Evolutionary conservation across 257 asterid genomes (phyloP).

Genomic region (Ajuga chamaepitys): DNA sequence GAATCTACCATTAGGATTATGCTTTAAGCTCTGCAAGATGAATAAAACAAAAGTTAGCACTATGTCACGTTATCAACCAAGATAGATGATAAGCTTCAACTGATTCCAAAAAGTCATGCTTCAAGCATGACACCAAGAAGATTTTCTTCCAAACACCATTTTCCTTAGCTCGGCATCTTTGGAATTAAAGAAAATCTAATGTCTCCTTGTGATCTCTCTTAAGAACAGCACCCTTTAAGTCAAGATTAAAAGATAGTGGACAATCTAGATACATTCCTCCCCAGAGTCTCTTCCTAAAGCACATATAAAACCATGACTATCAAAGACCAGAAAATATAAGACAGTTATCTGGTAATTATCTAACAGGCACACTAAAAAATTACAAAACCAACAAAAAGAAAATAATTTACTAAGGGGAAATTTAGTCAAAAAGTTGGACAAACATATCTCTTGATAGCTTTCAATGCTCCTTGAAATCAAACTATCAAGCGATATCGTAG

Average conservation of each 20-base stretch:
- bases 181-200: not conserved
- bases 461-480: not conserved
- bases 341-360: not conserved
- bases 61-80: not conserved
- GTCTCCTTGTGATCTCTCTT: not conserved
- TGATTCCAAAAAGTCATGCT: slow-evolving; percentile 5
- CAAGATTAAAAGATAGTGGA: not conserved
- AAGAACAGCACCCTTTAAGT: not conserved
- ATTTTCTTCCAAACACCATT: not conserved
- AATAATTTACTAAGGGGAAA: not conserved
- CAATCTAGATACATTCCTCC: not conserved
- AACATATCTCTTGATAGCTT: not conserved
- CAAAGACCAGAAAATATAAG: not conserved
- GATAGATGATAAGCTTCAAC: slow-evolving; percentile 6
- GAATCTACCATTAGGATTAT: slow-evolving; percentile 95
- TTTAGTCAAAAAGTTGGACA: not conserved
- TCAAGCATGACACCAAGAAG: slow-evolving; percentile 11
- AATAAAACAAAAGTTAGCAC: slow-evolving; percentile 10
- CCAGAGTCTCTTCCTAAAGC: not conserved
- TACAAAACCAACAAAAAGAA: not conserved
- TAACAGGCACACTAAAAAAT: not conserved
- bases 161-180: not conserved
- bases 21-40: slow-evolving; percentile 76
- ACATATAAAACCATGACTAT: not conserved
- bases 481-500: not conserved